These are phyloP conservation scores for Yamadazyma endophytica DNA, from an alignment of 805 yeast genomes.

Conservation along the genomic window DNA sequence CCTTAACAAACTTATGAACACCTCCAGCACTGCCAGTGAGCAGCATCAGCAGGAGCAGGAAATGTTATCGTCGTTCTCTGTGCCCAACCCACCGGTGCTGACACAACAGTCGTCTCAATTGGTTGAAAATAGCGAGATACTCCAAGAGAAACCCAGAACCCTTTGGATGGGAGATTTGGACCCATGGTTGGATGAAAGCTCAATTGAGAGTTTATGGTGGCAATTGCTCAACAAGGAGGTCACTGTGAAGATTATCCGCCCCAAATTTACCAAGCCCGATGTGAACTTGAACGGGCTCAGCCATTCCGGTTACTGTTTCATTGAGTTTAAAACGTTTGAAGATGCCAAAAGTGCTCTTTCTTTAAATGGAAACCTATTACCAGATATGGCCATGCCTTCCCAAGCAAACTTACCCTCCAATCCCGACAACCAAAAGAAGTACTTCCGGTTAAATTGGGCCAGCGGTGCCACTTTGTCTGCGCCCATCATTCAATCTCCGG, in stretches of 20 bases:
- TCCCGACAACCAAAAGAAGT: slow-evolving; percentile 50
- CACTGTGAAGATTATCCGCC: slow-evolving; percentile 62
- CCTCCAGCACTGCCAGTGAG: slow-evolving; percentile 28
- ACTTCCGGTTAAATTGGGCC: slow-evolving; percentile 79
- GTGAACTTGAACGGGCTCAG: slow-evolving; percentile 16
- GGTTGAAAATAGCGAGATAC: too few relatives aligned
- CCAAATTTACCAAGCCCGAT: slow-evolving; percentile 23
- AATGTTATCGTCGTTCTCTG: slow-evolving; percentile 31
- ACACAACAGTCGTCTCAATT: slow-evolving; percentile 26
- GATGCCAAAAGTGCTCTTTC: slow-evolving; percentile 68
- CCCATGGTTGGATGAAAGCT: slow-evolving; percentile 70
- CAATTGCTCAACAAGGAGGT: slow-evolving; percentile 51
- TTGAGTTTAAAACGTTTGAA: slow-evolving; percentile 65
- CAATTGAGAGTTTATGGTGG: slow-evolving; percentile 55
- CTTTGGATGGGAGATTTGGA: slow-evolving; percentile 89
- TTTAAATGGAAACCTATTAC: slow-evolving; percentile 61
- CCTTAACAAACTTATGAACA: too few relatives aligned
- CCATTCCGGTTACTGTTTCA: slow-evolving; percentile 68
- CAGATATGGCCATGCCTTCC: slow-evolving; percentile 49
- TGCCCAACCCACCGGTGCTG: slow-evolving; percentile 40
- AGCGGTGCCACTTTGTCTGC: slow-evolving; percentile 73
- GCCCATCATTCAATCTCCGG: slow-evolving; percentile 70
- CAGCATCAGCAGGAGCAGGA: slow-evolving; percentile 44
- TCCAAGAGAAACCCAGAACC: slow-evolving; percentile 61
- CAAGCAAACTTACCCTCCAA: slow-evolving; percentile 36